Base-by-base conservation (phyloP, 148 eudicot species). In the Selenicereus undatus region DNA sequence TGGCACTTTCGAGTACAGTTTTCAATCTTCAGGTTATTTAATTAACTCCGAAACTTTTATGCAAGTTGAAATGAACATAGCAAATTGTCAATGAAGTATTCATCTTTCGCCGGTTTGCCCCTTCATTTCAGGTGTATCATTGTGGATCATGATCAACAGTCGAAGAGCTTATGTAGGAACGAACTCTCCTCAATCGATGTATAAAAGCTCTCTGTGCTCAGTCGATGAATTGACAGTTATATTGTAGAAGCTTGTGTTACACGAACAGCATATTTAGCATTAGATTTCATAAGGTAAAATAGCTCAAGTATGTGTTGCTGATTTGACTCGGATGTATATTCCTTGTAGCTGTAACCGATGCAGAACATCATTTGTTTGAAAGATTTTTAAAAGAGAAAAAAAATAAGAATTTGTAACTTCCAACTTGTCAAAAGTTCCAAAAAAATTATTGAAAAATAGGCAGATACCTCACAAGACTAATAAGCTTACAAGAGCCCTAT, bases 91-190 rank as follows among this genome's bases (percentile, higher is more conserved):
- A 51, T 79, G 11, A 70, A 16, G 22, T 29, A 42, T 22, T 71
- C n/a, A 52, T 3, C 29, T 71, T 71, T 43, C 9, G 21, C 22
- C 26, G 45, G 48, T 26, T 73, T 45, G 3, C 20, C 20, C 30
- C 75, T 13, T 50, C 21, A 11, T 62, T n/a, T 27, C 82, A 80
- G 82, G 82, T 32, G 60, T 80, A 73, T 64, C 56, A 60, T 60
- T 80, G 82, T 60, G 24, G 45, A 56, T 51, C 20, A 8, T 39
- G 81, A 80, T 80, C 76, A 80, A 35, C 16, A 73, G 76, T 43
- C 24, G 76, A 50, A 3, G 22, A 50, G 76, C 60, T 39, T 74
- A 58, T 74, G 4, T 74, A 45, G 18, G 10, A 32, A 45, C 11
- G 11, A 68, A 11, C 52, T 73, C 51, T 73, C 17, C n/a, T 73